Evolutionary conservation across 1,284 basidiomycete genomes (phyloP), one percentile per base, ranked within the genome.

Genomic region (Puccinia horiana): DNA sequence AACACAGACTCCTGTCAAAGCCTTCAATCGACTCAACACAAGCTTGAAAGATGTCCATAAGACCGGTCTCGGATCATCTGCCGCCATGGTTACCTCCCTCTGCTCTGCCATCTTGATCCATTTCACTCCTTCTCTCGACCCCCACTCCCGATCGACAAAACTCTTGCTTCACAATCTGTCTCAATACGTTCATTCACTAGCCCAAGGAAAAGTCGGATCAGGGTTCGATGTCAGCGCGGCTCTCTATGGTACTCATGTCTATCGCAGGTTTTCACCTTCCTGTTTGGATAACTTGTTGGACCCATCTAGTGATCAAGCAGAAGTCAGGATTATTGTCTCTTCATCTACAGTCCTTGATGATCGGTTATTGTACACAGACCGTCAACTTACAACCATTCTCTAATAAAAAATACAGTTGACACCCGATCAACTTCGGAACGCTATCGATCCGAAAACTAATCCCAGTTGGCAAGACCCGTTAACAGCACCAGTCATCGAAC

Each of bases 151-250:
- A 87, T 88, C 20, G 91, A 90, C 2, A 88, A 91, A 58, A 79
- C 87, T 88, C 32, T 89, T 94, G 23, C 92, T 94, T 0, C 97
- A 99, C 88, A 96, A 97, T 85, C 90, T 94, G n/a, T 92, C 96
- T 0, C 97, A 99, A 87, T 96, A 93, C 85, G 92, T 95, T 4
- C 97, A 99, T 87, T 98, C 96, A 85, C 90, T 95, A 40, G 97
- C 97, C 0, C 97, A 99, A 88, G 97, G 97, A 65, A 99, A 99
- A 87, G 92, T 99, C 20, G 97, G 97, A 52, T 94, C 93, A 84
- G 97, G 97, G 0, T 99, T 99, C 87, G 97, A 99, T 86, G 94
- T 99, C 70, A 92, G 94, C 32, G 91, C 94, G 0, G 96, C 96
- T 0, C 93, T 95, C 3, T 99, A 93, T 88, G 97, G 97, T 11